Evolutionary conservation across 78 protist species (phyloP).

Genomic region (Capsaspora owczarzaki): DNA sequence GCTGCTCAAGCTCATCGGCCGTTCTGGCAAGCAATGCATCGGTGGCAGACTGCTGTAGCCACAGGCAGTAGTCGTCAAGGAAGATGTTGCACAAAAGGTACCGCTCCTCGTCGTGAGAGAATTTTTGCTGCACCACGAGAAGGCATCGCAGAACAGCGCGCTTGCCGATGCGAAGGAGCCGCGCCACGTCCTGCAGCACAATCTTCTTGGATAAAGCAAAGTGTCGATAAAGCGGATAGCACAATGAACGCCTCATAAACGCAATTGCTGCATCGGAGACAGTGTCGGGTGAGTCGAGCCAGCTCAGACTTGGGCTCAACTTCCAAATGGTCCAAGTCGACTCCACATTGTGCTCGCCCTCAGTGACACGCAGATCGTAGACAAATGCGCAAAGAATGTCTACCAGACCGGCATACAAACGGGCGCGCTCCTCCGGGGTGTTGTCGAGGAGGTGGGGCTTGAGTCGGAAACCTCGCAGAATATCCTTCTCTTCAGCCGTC

Average conservation of each 20-base stretch:
- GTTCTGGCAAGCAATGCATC: too few species aligned
- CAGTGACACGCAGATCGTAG: conserved; percentile 32
- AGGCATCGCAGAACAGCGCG: not conserved
- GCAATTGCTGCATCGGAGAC: conserved; percentile 7
- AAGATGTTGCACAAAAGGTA: not conserved
- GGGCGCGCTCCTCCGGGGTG: not conserved
- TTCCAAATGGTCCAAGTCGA: conserved; percentile 26
- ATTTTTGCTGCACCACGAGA: not conserved
- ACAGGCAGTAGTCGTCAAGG: conserved; percentile 15
- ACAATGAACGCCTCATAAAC: conserved; percentile 13
- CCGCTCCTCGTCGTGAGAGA: not conserved
- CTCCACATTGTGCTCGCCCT: conserved; percentile 32
- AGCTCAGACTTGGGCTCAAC: not conserved
- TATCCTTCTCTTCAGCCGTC: too few species aligned
- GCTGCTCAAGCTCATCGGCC: too few species aligned
- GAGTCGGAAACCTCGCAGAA: not conserved
- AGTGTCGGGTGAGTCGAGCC: not conserved
- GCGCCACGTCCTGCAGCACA: conserved; percentile 7
- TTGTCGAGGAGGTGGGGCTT: not conserved
- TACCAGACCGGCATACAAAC: not conserved
- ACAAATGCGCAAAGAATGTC: conserved; percentile 21
- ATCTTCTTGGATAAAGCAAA: not conserved
- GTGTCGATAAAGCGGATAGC: conserved; percentile 37
- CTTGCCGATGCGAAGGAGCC: conserved; percentile 6
- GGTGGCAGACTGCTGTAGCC: too few species aligned